Base-by-base conservation (phyloP, 305 asterid species). In the Fraxinus nigra region DNA sequence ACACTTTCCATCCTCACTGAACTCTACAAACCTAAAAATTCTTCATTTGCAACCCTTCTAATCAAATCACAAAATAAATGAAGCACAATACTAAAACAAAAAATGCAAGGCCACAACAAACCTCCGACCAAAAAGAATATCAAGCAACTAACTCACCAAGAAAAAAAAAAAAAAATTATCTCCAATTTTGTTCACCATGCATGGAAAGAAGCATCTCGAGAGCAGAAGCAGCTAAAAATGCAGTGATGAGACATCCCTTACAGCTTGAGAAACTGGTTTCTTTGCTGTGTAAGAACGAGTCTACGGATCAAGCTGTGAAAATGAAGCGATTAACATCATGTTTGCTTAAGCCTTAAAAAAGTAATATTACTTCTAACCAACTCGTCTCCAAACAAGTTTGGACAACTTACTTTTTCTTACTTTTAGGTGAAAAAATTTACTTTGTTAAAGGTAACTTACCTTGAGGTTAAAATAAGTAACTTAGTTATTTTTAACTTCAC, bases 221-320 rank as follows among this genome's bases (percentile, higher is more conserved):
- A 85, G 87, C 88, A 91, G 89, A 83, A 89, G 89, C 90, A 91
- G 90, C 89, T 85, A 87, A 89, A 89, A 89, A 86, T 84, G 88
- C 91, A 86, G 90, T 77, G 86, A 80, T 81, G 87, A 87, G 87
- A 87, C 84, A 88, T 85, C 84, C 85, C 84, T 81, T 84, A 76
- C 84, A 20, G 69, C 79, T 40, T 82, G 72, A 79, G 85, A 86
- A 77, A 81, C 46, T 61, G 85, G 35, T 73, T 79, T 79, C 77
- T 77, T 75, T 67, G 70, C 86, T 77, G 83, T 83, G 78, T 63
- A 70, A 72, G 79, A 84, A 33, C 72, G 65, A 82, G 10, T 84
- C 65, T 54, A 80, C n/a, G 72, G 77, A 79, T 32, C 46, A 26
- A 69, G 40, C 40, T 38, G 73, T 76, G 82, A 59, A 20, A 80